Evolutionary conservation across 2,329 filamentous ascomycete genomes (phyloP), one percentile per base, ranked within the genome.

Genomic region (Aspergillus jensenii): DNA sequence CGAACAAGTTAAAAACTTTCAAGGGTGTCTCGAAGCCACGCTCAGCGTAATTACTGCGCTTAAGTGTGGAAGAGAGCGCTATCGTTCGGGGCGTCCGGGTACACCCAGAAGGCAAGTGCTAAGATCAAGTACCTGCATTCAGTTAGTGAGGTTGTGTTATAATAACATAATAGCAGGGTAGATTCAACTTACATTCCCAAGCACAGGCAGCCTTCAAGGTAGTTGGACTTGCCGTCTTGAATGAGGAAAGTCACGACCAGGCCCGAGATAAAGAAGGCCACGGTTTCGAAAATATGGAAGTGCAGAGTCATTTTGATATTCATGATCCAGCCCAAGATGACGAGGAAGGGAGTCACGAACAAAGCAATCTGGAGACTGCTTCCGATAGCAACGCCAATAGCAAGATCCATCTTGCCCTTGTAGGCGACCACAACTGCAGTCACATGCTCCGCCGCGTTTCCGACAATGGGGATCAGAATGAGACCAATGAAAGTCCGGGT

Each of bases 331-430:
- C 90, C 90, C 39, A 93, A 81, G 63, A 93, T 86, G 54, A 93
- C 90, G 53, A 93, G 79, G 75, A 90, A 88, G 0, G 90, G 90
- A 1, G 90, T 93, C 48, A 93, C 90, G 45, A 92, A 86, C 46
- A 93, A 81, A 21, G 90, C 90, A 67, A 93, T 93, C 75, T 93
- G 90, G 71, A 93, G 87, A 72, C 88, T 90, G 59, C 88, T 91
- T 46, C 90, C 90, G 68, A 93, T 90, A 27, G 90, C 90, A 51
- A 93, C 90, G 43, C 89, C 88, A 79, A 93, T 90, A 31, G 90
- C 87, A 40, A 80, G 71, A 61, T 83, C 80, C 81, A 83, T 83
- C 71, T 82, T 93, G 76, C 93, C 84, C 73, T 90, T 89, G 62
- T 87, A 80, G 0, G 90, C 89, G 25, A 93, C 90, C 31, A 92